Evolutionary conservation across 257 asterid species (phyloP), one percentile per base, ranked within the genome.

Genomic region (Henckelia pumila): DNA sequence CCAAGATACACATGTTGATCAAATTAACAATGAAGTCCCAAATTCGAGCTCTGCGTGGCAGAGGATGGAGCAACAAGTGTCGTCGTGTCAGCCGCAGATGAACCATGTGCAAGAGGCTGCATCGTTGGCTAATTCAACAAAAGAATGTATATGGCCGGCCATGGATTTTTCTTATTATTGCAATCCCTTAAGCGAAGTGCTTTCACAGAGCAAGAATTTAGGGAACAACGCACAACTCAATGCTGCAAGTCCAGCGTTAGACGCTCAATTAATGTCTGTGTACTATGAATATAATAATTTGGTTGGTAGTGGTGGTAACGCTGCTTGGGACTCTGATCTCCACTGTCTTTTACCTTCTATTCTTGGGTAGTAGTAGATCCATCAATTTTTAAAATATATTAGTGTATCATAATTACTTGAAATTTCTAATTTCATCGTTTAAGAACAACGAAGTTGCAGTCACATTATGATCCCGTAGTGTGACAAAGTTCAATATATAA

Each of bases 301-400:
- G 94, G 71, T 63, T 47, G 62, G 7, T 59, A 69, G 49, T 56
- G n/a, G n/a, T n/a, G n/a, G n/a, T n/a, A 73, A 49, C 77, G 65
- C 78, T 61, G 70, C 68, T 10, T 86, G 88, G 94, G 96, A 83
- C 29, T 83, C 96, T 61, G 84, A 80, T 76, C 90, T 77, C 61
- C 79, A 73, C 33, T 67, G 44, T 76, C 76, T 80, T 67, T 81
- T 82, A 53, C 81, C 83, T 33, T 83, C 86, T 13, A 83, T 81
- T 16, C 74, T 86, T 14, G 87, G 83, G 22, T 73, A 72, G 73
- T 74, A 29, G 69, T 52, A n/a, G n/a, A n/a, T n/a, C n/a, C n/a
- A n/a, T 35, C 9, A 35, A 35, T 35, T 35, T 8, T 2, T 2
- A 14, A 35, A 35, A 35, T 35, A 8, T 35, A 35, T 5, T 1